phyloP scores from a whole-genome alignment of 2,329 filamentous ascomycete genomes.

The Cladosporium austrohemisphaericum region DNA sequence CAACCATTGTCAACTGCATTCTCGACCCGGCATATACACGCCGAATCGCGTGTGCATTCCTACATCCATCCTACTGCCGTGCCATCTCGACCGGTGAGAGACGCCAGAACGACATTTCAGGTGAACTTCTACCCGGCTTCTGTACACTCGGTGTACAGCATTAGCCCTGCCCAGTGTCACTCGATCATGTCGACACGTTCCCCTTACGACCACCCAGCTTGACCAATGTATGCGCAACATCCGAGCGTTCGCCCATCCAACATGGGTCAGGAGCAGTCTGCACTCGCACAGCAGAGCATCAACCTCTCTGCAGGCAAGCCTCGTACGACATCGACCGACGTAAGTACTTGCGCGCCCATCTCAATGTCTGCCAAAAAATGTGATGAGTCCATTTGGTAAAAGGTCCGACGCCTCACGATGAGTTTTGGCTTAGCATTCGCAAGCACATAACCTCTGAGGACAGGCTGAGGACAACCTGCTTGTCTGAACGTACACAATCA shows the following conservation, averaged over 20 bases:
- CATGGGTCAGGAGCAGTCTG: constrained; percentile 5
- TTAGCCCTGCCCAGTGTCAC: too few species aligned
- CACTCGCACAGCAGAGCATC: constrained; percentile 3
- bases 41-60: too few species aligned
- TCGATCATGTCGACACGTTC: not conserved
- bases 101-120: too few species aligned
- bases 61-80: too few species aligned
- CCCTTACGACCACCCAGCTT: not conserved
- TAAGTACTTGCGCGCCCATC: constrained; percentile 2
- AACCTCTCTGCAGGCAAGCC: constrained; percentile 1
- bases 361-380: constrained; percentile 28
- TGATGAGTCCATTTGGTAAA: constrained; percentile 50
- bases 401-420: constrained; percentile 57
- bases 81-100: too few species aligned
- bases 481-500: not conserved
- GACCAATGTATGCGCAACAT: constrained; percentile 3
- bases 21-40: too few species aligned
- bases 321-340: not conserved
- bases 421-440: constrained; percentile 31
- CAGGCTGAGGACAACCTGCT: constrained; percentile 21
- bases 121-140: too few species aligned
- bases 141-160: too few species aligned
- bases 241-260: not conserved
- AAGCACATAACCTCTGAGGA: constrained; percentile 25
- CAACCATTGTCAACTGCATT: too few species aligned